These are phyloP conservation scores for Rhizophlyctis rosea DNA, from an alignment of 192 early-diverging fungal genomes.

Conservation along the genomic window DNA sequence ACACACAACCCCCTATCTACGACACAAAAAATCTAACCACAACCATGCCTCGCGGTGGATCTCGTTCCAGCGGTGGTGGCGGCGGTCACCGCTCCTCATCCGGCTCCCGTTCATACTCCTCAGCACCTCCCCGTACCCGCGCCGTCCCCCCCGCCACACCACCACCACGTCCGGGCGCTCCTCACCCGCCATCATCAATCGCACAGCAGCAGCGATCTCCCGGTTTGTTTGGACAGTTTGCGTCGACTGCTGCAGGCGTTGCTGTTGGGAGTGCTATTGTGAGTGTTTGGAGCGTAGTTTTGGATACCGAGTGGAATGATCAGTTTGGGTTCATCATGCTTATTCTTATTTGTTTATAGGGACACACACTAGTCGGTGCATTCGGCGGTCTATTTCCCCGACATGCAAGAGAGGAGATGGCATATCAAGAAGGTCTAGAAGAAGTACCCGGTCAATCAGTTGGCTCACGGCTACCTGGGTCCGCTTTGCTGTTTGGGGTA, in stretches of 20 bases:
- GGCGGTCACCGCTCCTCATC: too few relatives aligned
- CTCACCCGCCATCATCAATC: too few relatives aligned
- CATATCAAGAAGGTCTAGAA: background rate
- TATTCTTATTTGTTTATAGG: background rate
- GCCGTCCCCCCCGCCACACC: too few relatives aligned
- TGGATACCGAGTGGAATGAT: background rate
- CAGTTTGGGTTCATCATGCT: background rate
- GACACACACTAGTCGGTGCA: background rate
- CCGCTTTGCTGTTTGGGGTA: background rate
- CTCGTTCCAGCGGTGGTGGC: too few relatives aligned
- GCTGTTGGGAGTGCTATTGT: slow-evolving; percentile 1
- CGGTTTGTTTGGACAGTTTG: slow-evolving; percentile 1
- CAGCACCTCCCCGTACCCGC: too few relatives aligned
- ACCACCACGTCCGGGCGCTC: too few relatives aligned
- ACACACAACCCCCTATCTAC: too few relatives aligned
- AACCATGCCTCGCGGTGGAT: too few relatives aligned
- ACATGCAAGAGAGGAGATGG: background rate
- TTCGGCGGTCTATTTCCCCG: background rate
- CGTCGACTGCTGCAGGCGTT: background rate
- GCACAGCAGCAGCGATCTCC: too few relatives aligned
- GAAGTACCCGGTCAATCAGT: background rate
- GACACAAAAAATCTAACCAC: too few relatives aligned
- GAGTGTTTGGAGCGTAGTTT: background rate
- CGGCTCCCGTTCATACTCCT: too few relatives aligned
- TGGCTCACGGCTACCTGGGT: background rate